Conservation (phyloP, 148 eudicot species). For the Fallopia convolvulus region DNA sequence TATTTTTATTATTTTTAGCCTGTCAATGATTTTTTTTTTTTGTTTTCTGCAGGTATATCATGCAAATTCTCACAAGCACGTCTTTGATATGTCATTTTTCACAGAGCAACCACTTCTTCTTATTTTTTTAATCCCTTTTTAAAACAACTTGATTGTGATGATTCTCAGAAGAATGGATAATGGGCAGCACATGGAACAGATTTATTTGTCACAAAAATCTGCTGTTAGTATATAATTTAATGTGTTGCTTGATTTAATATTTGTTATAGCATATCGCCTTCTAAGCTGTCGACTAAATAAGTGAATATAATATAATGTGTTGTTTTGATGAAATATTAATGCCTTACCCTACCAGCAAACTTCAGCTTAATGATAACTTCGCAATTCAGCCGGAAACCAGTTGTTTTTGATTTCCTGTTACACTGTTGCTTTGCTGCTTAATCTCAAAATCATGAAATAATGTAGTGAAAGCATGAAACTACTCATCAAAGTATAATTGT, state of each 20-base stretch:
- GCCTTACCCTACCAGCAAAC: background rate
- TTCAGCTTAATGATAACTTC: background rate
- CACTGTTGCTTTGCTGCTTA: background rate
- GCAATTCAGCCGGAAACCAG: background rate
- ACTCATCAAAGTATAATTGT: background rate
- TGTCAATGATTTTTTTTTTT: background rate
- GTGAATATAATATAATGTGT: background rate
- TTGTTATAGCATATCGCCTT: background rate
- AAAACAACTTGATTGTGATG: too few relatives aligned
- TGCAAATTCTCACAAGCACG: background rate
- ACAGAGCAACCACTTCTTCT: too few relatives aligned
- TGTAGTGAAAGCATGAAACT: background rate
- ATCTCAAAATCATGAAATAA: background rate
- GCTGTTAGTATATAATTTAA: too few relatives aligned
- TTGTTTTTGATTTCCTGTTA: too few relatives aligned
- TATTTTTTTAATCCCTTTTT: too few relatives aligned
- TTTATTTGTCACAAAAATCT: background rate
- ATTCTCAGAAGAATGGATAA: background rate
- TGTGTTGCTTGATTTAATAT: too few relatives aligned
- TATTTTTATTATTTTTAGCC: background rate
- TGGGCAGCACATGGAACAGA: slow-evolving; percentile 1
- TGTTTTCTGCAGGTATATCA: background rate
- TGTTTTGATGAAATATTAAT: background rate
- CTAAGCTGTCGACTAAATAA: background rate
- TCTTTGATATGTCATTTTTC: too few relatives aligned